phyloP scores from a whole-genome alignment of 2,329 filamentous ascomycete species.

The Cladosporium sp. region DNA sequence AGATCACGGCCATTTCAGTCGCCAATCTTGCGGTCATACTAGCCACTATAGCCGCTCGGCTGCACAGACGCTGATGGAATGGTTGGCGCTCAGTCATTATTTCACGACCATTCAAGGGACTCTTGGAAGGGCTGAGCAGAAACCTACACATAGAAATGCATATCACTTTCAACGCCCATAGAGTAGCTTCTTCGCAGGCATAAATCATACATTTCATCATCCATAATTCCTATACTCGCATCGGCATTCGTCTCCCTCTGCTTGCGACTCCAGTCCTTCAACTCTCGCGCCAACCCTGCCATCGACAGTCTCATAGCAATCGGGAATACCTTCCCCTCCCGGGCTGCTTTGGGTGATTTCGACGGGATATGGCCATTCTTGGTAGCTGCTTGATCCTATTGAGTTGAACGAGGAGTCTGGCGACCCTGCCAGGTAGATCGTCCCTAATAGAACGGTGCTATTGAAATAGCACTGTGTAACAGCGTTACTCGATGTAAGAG shows the following conservation, averaged over 20 bases:
- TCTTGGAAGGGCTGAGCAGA: not conserved
- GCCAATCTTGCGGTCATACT: not conserved
- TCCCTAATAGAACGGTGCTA: constrained; percentile 57
- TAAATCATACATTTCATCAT: constrained; percentile 7
- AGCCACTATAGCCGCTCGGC: not conserved
- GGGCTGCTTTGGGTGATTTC: constrained; percentile 56
- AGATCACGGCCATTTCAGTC: not conserved
- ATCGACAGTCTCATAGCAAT: constrained; percentile 52
- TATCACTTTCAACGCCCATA: not conserved
- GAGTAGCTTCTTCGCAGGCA: not conserved
- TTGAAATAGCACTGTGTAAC: constrained; percentile 61
- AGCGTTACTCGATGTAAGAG: constrained; percentile 48
- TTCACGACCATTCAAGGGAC: too few relatives aligned
- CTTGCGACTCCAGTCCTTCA: constrained; percentile 39
- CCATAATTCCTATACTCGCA: constrained; percentile 51
- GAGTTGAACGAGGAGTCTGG: constrained; percentile 24
- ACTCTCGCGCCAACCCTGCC: constrained; percentile 42
- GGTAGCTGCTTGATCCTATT: constrained; percentile 34
- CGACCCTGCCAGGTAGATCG: constrained; percentile 52
- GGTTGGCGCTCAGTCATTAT: not conserved
- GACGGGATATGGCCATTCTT: constrained; percentile 61
- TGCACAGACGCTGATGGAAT: not conserved
- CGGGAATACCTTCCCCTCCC: constrained; percentile 54
- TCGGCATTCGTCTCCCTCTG: constrained; percentile 42
- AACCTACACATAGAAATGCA: not conserved